Evolutionary conservation across 306 rosid species (phyloP).

Genomic region (Malus sylvestris): DNA sequence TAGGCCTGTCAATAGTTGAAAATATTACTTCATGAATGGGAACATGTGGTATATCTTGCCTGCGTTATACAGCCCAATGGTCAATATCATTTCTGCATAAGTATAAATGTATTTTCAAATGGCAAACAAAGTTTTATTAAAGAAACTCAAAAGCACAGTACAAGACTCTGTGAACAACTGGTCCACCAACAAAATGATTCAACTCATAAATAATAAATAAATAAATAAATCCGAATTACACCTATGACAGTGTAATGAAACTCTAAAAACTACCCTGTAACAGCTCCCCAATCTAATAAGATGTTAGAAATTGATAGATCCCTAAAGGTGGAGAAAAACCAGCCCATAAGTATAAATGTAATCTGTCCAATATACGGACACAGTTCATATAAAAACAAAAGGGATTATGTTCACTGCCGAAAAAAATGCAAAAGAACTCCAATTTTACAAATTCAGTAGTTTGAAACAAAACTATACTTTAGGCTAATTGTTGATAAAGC

Average conservation of each 20-base stretch:
- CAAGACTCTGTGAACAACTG: not conserved
- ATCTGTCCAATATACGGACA: conserved; percentile 2
- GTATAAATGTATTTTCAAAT: not conserved
- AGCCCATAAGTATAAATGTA: conserved; percentile 8
- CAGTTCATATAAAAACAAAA: conserved; percentile 3
- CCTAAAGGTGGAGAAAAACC: not conserved
- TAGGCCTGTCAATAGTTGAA: conserved; percentile 89
- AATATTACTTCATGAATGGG: conserved; percentile 87
- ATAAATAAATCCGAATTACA: not conserved
- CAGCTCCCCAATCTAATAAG: not conserved
- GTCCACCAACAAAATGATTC: not conserved
- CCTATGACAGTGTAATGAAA: not conserved
- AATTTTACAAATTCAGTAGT: not conserved
- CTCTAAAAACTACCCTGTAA: not conserved
- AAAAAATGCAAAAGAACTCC: not conserved
- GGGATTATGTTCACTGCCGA: not conserved
- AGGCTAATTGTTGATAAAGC: not conserved
- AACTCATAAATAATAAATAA: not conserved
- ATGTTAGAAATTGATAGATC: not conserved
- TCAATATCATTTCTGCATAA: conserved; percentile 14
- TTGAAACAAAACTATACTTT: not conserved
- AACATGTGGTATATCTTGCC: conserved; percentile 46
- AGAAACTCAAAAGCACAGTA: not conserved
- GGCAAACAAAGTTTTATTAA: not conserved
- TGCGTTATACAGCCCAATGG: conserved; percentile 38